Base-by-base conservation (phyloP, 106 monocot species). In the Allium cepa region DNA sequence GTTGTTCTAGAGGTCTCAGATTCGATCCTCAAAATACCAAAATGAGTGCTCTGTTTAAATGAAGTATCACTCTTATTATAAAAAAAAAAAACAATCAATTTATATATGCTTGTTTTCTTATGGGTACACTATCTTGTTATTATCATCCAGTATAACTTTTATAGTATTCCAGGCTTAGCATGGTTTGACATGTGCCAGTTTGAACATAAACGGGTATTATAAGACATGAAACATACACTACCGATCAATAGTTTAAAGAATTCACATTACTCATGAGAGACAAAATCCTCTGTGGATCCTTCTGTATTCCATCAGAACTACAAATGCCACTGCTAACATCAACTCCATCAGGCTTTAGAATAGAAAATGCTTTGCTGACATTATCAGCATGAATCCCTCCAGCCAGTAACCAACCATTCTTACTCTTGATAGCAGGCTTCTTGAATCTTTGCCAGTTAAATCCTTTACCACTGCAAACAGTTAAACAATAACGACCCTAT, bases 241-340 rank as follows among this genome's bases (percentile, higher is more conserved):
- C 17, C 26, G 10, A 62, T 62, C 62, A 62, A 22, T 62, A 62
- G 62, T 22, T 36, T 15, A 49, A 49, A 26, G 73, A 94, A 15
- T 76, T 80, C 8, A 94, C 74, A 55, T 64, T 79, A 62, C 69
- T 79, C 74, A 90, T 80, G 73, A 94, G 90, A 18, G 79, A 76
- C 55, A 70, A 69, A 45, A 94, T 87, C 68, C 56, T 90, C 49
- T 12, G 0, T 10, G 83, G 81, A 55, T 91, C 94, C 78, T 95
- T 95, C 9, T 47, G 56, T 58, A 91, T 76, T 0, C 90, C 88
- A 74, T 91, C 80, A 7, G 71, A 36, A 10, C 53, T 71, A 65
- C 94, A 95, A n/a, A 91, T 91, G 10, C 95, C 87, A 68, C 91
- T 91, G 69, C 95, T 96, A 22, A 95, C 88, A 72, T 95, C 94